Conservation (phyloP, 345 rosid genomes). For the Corchorus capsularis region DNA sequence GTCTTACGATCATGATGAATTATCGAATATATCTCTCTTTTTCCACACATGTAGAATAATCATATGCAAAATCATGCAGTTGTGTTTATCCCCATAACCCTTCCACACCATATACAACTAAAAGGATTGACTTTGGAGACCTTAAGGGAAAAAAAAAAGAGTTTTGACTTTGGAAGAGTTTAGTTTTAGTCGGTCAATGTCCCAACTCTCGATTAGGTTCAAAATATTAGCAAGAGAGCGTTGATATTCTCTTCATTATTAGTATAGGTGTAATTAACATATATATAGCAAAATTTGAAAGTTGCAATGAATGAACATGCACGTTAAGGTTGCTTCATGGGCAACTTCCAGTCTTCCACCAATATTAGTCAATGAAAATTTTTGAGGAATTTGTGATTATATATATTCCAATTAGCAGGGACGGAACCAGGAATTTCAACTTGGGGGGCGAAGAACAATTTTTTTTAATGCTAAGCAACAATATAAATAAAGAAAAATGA, state of each 20-base stretch:
- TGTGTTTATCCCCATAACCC: neutral
- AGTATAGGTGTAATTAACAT: neutral
- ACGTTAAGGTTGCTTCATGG: neutral
- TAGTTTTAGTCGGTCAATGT: neutral
- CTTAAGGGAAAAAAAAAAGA: no score
- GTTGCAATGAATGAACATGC: neutral
- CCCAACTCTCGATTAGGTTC: no score
- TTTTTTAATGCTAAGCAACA: no score
- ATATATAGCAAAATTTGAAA: neutral
- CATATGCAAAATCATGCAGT: neutral
- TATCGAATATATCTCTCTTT: neutral
- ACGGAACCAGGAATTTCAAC: no score
- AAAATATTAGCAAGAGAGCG: no score
- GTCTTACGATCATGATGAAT: neutral
- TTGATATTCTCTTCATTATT: neutral
- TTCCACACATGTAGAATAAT: neutral
- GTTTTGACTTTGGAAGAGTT: neutral
- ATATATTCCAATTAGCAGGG: no score
- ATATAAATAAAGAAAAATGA: no score
- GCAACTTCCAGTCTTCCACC: constrained; percentile 6
- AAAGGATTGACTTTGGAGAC: constrained; percentile 6
- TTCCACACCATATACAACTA: neutral
- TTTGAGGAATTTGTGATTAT: neutral
- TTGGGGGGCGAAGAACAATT: no score
- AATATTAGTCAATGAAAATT: neutral